Evolutionary conservation across 2,329 filamentous ascomycete genomes (phyloP).

Genomic region (Fusarium sp.): DNA sequence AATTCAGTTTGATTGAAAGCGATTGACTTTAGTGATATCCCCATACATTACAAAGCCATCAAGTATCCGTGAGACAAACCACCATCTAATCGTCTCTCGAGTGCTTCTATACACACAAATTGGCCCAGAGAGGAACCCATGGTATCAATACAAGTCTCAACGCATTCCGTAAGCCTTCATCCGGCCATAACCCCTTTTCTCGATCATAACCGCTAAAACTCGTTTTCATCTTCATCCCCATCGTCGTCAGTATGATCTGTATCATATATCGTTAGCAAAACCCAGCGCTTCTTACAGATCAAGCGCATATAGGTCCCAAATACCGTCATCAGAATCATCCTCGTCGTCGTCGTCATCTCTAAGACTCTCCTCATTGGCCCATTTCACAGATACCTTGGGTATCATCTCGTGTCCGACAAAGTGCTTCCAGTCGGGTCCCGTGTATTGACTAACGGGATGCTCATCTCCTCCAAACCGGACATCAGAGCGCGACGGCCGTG

Average conservation of each 20-base stretch:
- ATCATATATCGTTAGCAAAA: constrained; percentile 32
- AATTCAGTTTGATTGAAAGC: neutral
- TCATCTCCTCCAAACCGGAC: constrained; percentile 31
- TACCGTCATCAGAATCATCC: constrained; percentile 39
- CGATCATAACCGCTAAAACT: neutral
- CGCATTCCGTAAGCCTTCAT: neutral
- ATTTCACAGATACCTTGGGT: constrained; percentile 32
- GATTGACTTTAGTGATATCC: neutral
- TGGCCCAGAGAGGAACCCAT: neutral
- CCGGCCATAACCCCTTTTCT: too few relatives aligned
- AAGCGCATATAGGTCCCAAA: constrained; percentile 49
- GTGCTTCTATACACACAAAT: neutral
- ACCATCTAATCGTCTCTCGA: neutral
- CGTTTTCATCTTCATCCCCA: neutral
- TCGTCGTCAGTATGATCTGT: constrained; percentile 25
- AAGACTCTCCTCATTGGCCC: constrained; percentile 20
- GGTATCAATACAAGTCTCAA: neutral
- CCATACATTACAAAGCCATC: neutral
- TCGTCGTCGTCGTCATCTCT: constrained; percentile 30
- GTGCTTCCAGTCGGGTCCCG: constrained; percentile 53
- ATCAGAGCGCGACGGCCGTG: constrained; percentile 12
- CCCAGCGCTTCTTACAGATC: constrained; percentile 36
- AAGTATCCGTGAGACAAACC: neutral
- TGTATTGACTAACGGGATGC: constrained; percentile 43
- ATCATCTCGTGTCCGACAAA: constrained; percentile 51